A percentile compares a stretch with the other conserved stretches of the same genome.
Conservation (phyloP, 495 filamentous ascomycete genomes). For the Hypomontagnella submonticulosa region DNA sequence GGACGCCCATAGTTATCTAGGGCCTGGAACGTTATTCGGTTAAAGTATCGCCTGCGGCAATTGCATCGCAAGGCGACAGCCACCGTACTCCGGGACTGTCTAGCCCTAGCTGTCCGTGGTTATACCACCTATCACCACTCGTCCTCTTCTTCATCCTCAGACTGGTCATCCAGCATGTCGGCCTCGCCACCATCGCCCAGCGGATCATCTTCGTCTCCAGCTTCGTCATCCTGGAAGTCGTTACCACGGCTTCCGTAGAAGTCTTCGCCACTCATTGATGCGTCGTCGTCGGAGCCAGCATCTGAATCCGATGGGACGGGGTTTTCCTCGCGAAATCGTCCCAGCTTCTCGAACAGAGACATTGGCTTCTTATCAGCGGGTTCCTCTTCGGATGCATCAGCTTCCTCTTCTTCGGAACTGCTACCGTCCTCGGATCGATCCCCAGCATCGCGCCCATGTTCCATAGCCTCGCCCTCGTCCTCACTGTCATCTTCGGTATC, state of each 20-base stretch:
- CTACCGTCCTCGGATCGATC: slow-evolving; percentile 9
- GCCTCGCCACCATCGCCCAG: slow-evolving; percentile 10
- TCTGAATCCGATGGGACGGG: slow-evolving; percentile 34
- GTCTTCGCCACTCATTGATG: slow-evolving; percentile 16
- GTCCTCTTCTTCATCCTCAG: slow-evolving; percentile 35
- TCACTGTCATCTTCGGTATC: slow-evolving; percentile 41
- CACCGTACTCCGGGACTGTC: too few relatives aligned
- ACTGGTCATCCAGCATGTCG: slow-evolving; percentile 36
- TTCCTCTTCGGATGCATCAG: slow-evolving; percentile 25
- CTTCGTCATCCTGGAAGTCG: slow-evolving; percentile 39
- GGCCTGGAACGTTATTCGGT: too few relatives aligned
- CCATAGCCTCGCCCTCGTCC: slow-evolving; percentile 34
- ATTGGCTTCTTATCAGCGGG: slow-evolving; percentile 23
- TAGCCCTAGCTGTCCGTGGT: background rate
- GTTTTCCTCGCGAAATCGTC: slow-evolving; percentile 40
- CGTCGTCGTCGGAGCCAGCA: slow-evolving; percentile 20
- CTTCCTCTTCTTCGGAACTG: slow-evolving; percentile 12
- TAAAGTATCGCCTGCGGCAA: too few relatives aligned
- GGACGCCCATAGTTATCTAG: too few relatives aligned
- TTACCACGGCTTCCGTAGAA: slow-evolving; percentile 29
- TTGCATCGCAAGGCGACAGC: too few relatives aligned
- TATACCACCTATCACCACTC: slow-evolving; percentile 20
- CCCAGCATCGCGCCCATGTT: background rate
- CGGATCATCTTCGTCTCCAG: slow-evolving; percentile 37
- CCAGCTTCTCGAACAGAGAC: slow-evolving; percentile 40